Conservation (phyloP, 2,329 filamentous ascomycete genomes). For the Paecilomyces fulvus region DNA sequence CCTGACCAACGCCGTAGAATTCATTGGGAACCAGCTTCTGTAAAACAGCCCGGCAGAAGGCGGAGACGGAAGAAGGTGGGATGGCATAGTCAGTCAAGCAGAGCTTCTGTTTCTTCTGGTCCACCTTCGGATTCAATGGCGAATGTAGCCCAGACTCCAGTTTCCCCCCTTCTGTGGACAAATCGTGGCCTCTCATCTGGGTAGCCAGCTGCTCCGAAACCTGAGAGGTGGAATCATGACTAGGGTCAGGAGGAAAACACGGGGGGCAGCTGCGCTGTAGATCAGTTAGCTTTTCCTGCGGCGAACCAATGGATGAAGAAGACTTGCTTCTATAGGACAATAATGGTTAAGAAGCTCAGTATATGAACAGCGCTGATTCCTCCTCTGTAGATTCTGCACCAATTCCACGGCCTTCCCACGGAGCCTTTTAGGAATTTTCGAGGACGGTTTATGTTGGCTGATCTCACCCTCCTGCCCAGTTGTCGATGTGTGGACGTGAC, state of each 20-base stretch:
- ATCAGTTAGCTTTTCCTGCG: not conserved
- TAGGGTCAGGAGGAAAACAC: not conserved
- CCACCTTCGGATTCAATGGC: not conserved
- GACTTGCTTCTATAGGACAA: constrained; percentile 53
- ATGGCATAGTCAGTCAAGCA: constrained; percentile 61
- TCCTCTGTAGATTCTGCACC: constrained; percentile 58
- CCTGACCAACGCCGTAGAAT: constrained; percentile 60
- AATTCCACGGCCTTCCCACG: constrained; percentile 54
- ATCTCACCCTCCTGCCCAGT: constrained; percentile 4
- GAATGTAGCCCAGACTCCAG: constrained; percentile 4
- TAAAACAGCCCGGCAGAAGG: constrained; percentile 75
- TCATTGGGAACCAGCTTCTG: constrained; percentile 61
- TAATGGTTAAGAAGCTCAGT: constrained; percentile 69
- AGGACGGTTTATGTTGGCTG: not conserved
- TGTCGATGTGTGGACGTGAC: not conserved
- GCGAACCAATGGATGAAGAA: constrained; percentile 9
- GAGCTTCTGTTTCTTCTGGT: constrained; percentile 9
- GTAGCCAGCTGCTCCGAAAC: not conserved
- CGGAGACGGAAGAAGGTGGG: constrained; percentile 61
- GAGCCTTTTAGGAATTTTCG: constrained; percentile 42
- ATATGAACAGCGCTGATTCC: constrained; percentile 71
- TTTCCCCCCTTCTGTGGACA: not conserved
- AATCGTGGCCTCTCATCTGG: not conserved
- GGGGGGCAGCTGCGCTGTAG: constrained; percentile 15
- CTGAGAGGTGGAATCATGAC: not conserved